Evolutionary conservation across 73 alveolate species (phyloP).

Genomic region (Blepharisma japonicum): DNA sequence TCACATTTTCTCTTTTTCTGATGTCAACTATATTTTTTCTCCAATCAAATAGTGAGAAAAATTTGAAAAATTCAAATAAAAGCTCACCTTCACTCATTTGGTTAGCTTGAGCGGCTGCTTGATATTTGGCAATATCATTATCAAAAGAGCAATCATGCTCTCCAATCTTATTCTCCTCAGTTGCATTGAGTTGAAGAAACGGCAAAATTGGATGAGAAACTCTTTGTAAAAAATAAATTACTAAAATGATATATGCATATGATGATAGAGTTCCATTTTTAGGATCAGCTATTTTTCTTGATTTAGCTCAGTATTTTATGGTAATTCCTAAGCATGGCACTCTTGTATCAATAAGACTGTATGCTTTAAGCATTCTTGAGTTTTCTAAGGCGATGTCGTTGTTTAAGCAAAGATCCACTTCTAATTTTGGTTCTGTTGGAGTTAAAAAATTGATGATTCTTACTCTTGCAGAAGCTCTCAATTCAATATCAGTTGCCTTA

Average conservation of each 20-base stretch:
- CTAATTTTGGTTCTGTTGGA: background rate
- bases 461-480: background rate
- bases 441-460: background rate
- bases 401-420: constrained; percentile 13
- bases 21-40: background rate
- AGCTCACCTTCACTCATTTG: background rate
- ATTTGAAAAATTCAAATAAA: constrained; percentile 6
- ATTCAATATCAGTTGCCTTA: background rate
- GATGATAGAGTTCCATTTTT: constrained; percentile 17
- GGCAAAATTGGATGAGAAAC: background rate
- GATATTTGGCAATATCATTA: background rate
- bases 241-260: constrained; percentile 27
- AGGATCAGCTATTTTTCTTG: constrained; percentile 29
- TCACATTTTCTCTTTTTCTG: background rate
- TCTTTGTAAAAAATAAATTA: background rate
- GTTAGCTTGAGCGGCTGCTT: background rate
- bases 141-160: background rate
- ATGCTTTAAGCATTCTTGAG: background rate
- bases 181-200: background rate
- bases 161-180: background rate
- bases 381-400: background rate
- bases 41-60: constrained; percentile 10
- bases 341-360: background rate
- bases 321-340: constrained; percentile 16
- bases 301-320: constrained; percentile 19